These are phyloP conservation scores for Ogataea zsoltii DNA, from an alignment of 805 yeast species.

Conservation along the genomic window DNA sequence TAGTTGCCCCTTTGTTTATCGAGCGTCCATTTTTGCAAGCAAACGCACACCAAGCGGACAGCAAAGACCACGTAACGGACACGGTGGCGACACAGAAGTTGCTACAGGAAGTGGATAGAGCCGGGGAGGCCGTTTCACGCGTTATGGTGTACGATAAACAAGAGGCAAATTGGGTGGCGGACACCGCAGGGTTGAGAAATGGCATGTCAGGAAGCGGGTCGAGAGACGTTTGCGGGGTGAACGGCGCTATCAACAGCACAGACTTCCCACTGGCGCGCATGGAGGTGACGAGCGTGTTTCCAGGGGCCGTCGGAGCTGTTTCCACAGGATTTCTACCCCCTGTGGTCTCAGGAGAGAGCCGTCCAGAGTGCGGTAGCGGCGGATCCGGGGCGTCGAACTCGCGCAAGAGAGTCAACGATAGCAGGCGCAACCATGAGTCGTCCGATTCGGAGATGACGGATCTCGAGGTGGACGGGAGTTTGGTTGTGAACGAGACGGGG, in stretches of 20 bases:
- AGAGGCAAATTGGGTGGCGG: not conserved
- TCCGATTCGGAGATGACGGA: constrained; percentile 24
- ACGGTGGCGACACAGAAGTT: not conserved
- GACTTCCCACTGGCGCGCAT: constrained; percentile 12
- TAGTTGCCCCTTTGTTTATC: too few relatives aligned
- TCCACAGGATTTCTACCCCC: too few relatives aligned
- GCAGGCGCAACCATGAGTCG: constrained; percentile 8
- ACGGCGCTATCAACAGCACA: too few relatives aligned
- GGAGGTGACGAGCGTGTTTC: constrained; percentile 17
- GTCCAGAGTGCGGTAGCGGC: not conserved
- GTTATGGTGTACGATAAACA: not conserved
- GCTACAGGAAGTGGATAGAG: not conserved
- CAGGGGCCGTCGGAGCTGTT: constrained; percentile 1
- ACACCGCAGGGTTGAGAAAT: not conserved
- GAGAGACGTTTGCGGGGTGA: too few relatives aligned
- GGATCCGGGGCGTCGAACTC: constrained; percentile 7
- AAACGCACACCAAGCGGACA: too few relatives aligned
- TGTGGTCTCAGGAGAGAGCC: too few relatives aligned
- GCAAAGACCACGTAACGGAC: not conserved
- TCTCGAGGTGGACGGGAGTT: constrained; percentile 13
- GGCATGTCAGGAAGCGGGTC: too few relatives aligned
- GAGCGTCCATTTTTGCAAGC: too few relatives aligned
- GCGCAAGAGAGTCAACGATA: constrained; percentile 21
- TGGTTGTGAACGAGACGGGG: constrained; percentile 14
- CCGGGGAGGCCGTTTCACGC: not conserved